Base-by-base conservation (phyloP, 208 protist species). In the Perkinsela sp. region DNA sequence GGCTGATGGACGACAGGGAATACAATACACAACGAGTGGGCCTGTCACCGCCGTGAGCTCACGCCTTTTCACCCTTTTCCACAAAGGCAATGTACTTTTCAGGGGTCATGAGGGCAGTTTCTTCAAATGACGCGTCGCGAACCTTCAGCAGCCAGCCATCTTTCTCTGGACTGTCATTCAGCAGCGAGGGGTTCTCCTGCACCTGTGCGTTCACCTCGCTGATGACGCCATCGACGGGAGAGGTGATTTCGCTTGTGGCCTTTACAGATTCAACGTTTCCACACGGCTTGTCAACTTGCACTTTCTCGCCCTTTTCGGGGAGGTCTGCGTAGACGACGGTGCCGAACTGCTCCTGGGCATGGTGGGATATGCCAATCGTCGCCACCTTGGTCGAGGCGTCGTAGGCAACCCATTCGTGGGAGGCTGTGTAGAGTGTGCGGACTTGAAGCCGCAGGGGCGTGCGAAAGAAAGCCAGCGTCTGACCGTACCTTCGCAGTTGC, bases 211-310 rank as follows among this genome's bases (percentile, higher is more conserved):
- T 93, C 40, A 93, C 83, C 15, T 80, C 73, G 16, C 75, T 73
- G 65, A 93, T 78, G 30, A 77, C 85, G 70, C 88, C 88, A 31
- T 71, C 74, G 2, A 93, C 77, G 28, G 88, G 88, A 28, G 83
- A 88, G 77, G 88, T 89, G 66, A 93, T 78, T 69, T 86, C 83
- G 74, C 83, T 90, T 29, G 88, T 90, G 1, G 88, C 88, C 75
- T 93, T 93, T 1, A 93, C 86, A 71, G 85, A 91, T 72, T 93
- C 85, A 48, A 93, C 81, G 69, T 90, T 84, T n/a, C 81, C 85
- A 71, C 89, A 68, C 2, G 83, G 76, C 29, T 88, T 82, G 68
- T 80, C 78, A 40, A 71, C 77, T 1, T 75, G 74, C 6, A 93
- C 68, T 67, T 78, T 80, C 48, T 87, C 82, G 65, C 88, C 85